Base-by-base conservation (phyloP, 352 stramenopile species). In the Saprolegnia parasitica region DNA sequence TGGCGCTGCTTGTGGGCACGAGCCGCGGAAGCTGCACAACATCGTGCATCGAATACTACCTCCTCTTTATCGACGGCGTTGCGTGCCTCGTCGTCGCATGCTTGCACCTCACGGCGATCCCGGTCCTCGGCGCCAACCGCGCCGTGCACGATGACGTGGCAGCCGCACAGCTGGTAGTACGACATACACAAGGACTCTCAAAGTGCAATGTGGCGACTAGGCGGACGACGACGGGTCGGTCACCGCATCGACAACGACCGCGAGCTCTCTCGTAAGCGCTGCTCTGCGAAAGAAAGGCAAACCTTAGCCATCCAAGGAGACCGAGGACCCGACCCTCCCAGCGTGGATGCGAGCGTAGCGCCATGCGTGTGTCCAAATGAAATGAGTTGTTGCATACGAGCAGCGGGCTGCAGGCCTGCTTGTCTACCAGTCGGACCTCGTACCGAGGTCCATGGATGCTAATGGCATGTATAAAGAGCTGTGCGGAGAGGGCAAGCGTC, bases 291-390 rank as follows among this genome's bases (percentile, higher is more conserved):
- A 35, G 18, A 29, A 46, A 21, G 23, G 35, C 26, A 40, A 56
- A 26, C 49, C 49, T 16, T 26, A 20, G n/a, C 29, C 56, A 13
- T 39, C 56, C 18, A 52, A 18, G 29, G 47, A 32, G 5, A 18
- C 56, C 37, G 50, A 47, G 29, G 50, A 65, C 56, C 35, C 56
- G n/a, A 65, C 23, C 56, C 47, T 65, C 32, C 56, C 56, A 2
- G 47, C 56, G 18, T 65, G 56, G 56, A 65, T 65, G 56, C 56
- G 50, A 50, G 56, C 56, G 10, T 65, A 52, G 50, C 29, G 29
- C 29, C 29, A 6, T 5, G 29, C 29, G n/a, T 35, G 26, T 26
- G 26, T 56, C 3, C 15, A 56, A 16, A 6, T 26, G 26, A n/a
- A n/a, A 56, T 26, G 49, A 9, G 10, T 32, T 16, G 26, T 56